Percentiles rank a stretch among this genome's conserved stretches.
phyloP scores from a whole-genome alignment of 2,329 filamentous ascomycete genomes.

The Colletotrichum tabaci region DNA sequence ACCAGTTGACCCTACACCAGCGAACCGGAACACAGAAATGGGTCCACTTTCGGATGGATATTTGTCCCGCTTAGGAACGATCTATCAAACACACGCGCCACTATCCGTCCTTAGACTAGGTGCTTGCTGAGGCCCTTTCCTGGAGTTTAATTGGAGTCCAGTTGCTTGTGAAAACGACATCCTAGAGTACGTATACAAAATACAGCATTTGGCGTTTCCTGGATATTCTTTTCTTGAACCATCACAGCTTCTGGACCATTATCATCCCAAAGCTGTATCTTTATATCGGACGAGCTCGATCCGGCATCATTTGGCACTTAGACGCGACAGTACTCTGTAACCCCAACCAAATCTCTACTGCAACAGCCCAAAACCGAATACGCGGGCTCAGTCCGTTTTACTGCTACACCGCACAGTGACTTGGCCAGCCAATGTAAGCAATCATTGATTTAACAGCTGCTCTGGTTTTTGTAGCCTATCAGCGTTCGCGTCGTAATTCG shows the following conservation, averaged over 20 bases:
- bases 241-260: too few relatives aligned
- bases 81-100: slow-evolving; percentile 13
- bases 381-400: not conserved
- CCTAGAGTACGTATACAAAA: too few relatives aligned
- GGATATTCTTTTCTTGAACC: too few relatives aligned
- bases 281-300: not conserved
- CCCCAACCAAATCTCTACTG: not conserved
- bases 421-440: too few relatives aligned
- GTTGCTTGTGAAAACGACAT: not conserved
- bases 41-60: slow-evolving; percentile 32
- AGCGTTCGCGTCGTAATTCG: slow-evolving; percentile 1
- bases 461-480: not conserved
- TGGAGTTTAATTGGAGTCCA: slow-evolving; percentile 18
- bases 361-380: not conserved
- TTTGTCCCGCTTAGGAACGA: slow-evolving; percentile 26
- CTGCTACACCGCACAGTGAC: too few relatives aligned
- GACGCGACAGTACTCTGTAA: not conserved
- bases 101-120: slow-evolving; percentile 2
- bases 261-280: too few relatives aligned
- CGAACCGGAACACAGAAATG: slow-evolving; percentile 28
- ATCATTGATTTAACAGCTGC: too few relatives aligned
- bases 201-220: too few relatives aligned
- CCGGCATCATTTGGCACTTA: not conserved
- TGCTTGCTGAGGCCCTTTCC: not conserved
- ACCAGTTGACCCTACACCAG: slow-evolving; percentile 4